Conservation (phyloP, 305 asterid species). For the Fraxinus velutina region DNA sequence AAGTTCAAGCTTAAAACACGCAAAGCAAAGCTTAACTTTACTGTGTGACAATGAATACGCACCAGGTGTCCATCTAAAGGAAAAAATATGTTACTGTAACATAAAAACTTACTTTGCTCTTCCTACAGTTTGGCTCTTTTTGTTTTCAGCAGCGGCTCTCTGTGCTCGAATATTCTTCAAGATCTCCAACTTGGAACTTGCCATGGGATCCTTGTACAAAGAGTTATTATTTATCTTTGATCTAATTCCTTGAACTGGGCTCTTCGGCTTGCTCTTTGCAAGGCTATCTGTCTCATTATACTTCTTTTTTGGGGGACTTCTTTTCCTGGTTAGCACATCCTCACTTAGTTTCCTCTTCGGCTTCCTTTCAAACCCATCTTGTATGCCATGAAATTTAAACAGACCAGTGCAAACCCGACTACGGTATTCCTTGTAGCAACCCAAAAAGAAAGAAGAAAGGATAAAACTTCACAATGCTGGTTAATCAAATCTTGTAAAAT, state of each 20-base stretch:
- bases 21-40: background rate
- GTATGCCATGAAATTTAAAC: constrained; percentile 60
- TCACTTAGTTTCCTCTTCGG: constrained; percentile 47
- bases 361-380: constrained; percentile 50
- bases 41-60: background rate
- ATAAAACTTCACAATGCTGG: background rate
- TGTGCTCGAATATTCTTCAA: constrained; percentile 66
- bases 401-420: constrained; percentile 60
- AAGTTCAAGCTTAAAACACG: background rate
- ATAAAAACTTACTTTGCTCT: constrained; percentile 67
- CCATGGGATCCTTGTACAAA: constrained; percentile 70
- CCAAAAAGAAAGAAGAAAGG: background rate
- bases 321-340: constrained; percentile 39
- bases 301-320: constrained; percentile 34
- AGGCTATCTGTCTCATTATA: constrained; percentile 25
- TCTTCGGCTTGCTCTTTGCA: constrained; percentile 30
- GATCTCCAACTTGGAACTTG: constrained; percentile 73
- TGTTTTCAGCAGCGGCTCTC: constrained; percentile 48
- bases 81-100: background rate
- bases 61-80: background rate
- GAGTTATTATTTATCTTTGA: constrained; percentile 46
- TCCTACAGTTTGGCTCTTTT: constrained; percentile 48
- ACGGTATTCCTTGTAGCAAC: constrained; percentile 46
- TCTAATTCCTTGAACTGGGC: constrained; percentile 35
- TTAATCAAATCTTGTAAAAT: background rate